phyloP scores from a whole-genome alignment of 2,329 filamentous ascomycete genomes.

The Aspergillus sp. region DNA sequence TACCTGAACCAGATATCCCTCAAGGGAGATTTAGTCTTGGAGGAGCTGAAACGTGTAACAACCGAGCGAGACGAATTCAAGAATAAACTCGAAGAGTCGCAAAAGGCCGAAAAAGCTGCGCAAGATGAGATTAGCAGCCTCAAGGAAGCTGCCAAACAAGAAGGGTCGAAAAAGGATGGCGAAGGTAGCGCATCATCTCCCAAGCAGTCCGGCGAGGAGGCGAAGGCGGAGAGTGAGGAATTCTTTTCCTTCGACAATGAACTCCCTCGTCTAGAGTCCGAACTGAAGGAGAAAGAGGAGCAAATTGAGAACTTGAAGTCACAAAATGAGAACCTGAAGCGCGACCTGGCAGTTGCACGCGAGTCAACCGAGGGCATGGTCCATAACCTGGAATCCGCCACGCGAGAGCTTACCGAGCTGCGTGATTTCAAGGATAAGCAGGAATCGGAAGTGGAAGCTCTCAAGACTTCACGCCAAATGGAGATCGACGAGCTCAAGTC shows the following conservation, averaged over 20 bases:
- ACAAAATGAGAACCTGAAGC: constrained; percentile 70
- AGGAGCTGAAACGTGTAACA: constrained; percentile 86
- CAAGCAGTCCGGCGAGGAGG: constrained; percentile 5
- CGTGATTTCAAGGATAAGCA: constrained; percentile 58
- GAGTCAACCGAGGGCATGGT: constrained; percentile 72
- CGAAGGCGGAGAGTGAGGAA: constrained; percentile 60
- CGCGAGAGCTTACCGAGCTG: constrained; percentile 63
- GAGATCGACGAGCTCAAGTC: constrained; percentile 48
- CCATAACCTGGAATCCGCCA: constrained; percentile 68
- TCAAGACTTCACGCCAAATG: constrained; percentile 47
- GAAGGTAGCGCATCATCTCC: constrained; percentile 6
- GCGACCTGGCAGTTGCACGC: constrained; percentile 71
- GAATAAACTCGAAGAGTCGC: constrained; percentile 72
- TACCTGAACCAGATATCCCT: constrained; percentile 86
- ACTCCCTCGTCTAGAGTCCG: constrained; percentile 76
- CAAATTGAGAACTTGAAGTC: constrained; percentile 72
- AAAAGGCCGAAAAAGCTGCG: constrained; percentile 65
- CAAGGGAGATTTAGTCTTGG: constrained; percentile 90
- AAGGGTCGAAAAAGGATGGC: constrained; percentile 34
- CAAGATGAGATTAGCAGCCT: constrained; percentile 67
- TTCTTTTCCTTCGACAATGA: constrained; percentile 94
- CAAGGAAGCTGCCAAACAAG: constrained; percentile 45
- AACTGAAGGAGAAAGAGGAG: constrained; percentile 70
- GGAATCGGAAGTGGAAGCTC: constrained; percentile 51
- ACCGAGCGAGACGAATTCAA: constrained; percentile 80